Percentiles rank a stretch among this genome's conserved stretches.
These are phyloP conservation scores for Heterobasidion parviporum DNA, from an alignment of 1,284 basidiomycete genomes.

Conservation along the genomic window DNA sequence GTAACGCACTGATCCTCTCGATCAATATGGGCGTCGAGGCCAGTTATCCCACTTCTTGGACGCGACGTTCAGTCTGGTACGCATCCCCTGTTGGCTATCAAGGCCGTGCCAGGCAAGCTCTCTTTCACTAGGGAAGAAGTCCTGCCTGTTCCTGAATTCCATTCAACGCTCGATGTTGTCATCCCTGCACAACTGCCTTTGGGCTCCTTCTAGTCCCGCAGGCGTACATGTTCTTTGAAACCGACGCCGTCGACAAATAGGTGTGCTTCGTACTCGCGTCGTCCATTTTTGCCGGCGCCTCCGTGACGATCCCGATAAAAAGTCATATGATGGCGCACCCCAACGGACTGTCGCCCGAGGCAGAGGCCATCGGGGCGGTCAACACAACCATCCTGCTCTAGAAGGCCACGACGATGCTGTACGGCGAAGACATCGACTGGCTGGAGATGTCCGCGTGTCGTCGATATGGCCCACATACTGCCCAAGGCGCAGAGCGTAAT, in stretches of 20 bases:
- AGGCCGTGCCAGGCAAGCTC: constrained; percentile 90
- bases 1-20: constrained; percentile 64
- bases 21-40: constrained; percentile 88
- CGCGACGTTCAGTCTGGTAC: constrained; percentile 85
- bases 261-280: constrained; percentile 57
- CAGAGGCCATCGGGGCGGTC: constrained; percentile 81
- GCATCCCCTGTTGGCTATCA: constrained; percentile 75
- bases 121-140: constrained; percentile 77
- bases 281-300: constrained; percentile 87
- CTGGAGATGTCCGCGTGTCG: constrained; percentile 64
- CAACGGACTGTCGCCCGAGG: constrained; percentile 71
- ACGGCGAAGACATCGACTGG: constrained; percentile 94
- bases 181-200: constrained; percentile 89
- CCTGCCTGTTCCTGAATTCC: constrained; percentile 86
- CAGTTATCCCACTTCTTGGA: constrained; percentile 90
- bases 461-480: constrained; percentile 66
- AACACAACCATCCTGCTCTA: constrained; percentile 76
- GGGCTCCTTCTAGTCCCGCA: constrained; percentile 77
- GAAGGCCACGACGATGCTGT: constrained; percentile 37
- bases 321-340: constrained; percentile 78
- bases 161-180: constrained; percentile 90
- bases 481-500: constrained; percentile 87
- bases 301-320: constrained; percentile 93
- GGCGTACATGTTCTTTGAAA: constrained; percentile 74
- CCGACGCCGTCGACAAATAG: constrained; percentile 56